Percentiles rank a stretch among this genome's conserved stretches.
phyloP scores from a whole-genome alignment of 306 rosid genomes.

The Pterocarpus macrocarpus region DNA sequence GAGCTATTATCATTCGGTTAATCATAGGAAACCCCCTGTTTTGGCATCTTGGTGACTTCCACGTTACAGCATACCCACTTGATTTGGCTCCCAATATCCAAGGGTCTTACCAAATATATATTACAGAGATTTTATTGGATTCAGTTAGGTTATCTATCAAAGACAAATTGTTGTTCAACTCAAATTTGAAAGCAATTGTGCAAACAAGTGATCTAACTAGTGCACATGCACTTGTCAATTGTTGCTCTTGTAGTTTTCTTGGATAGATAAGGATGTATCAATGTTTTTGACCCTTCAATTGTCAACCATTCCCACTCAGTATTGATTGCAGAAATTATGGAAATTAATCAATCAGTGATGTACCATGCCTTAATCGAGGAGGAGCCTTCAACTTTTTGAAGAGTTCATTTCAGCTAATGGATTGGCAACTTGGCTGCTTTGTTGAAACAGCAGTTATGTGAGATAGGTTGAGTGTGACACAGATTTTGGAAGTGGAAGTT shows the following conservation, averaged over 20 bases:
- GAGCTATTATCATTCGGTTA: slow-evolving; percentile 44
- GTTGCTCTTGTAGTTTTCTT: not conserved
- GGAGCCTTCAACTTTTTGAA: slow-evolving; percentile 30
- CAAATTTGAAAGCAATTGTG: slow-evolving; percentile 11
- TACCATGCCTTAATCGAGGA: slow-evolving; percentile 18
- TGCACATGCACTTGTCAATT: slow-evolving; percentile 29
- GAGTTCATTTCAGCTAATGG: slow-evolving; percentile 29
- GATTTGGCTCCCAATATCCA: slow-evolving; percentile 42
- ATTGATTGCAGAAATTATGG: slow-evolving; percentile 25
- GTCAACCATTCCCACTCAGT: slow-evolving; percentile 51
- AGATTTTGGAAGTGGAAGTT: slow-evolving; percentile 13
- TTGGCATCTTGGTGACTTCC: slow-evolving; percentile 44
- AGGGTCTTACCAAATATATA: slow-evolving; percentile 11
- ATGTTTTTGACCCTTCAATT: slow-evolving; percentile 48
- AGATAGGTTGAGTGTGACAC: not conserved
- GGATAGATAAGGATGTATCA: slow-evolving; percentile 20
- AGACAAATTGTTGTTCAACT: slow-evolving; percentile 14
- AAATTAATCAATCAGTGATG: slow-evolving; percentile 19
- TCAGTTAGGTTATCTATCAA: slow-evolving; percentile 31
- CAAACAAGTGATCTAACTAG: slow-evolving; percentile 17
- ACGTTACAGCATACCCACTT: slow-evolving; percentile 31
- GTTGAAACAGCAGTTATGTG: not conserved
- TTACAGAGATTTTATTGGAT: not conserved
- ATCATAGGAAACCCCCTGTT: slow-evolving; percentile 41
- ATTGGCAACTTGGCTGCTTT: not conserved